Evolutionary conservation across 148 eudicot genomes (phyloP), one percentile per base, ranked within the genome.

Genomic region (Vaccinium myrtillus): DNA sequence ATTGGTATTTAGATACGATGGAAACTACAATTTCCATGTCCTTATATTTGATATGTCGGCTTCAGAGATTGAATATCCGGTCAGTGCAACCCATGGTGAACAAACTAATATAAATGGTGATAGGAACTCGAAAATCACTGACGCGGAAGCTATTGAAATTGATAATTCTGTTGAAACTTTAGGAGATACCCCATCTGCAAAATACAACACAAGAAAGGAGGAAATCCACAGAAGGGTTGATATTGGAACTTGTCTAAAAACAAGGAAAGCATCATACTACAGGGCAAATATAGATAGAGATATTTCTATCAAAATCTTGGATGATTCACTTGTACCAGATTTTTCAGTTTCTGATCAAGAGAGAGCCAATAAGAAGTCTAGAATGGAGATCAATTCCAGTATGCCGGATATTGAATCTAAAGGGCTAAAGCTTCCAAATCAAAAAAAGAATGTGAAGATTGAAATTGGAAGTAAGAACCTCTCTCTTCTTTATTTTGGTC

Each of bases 21-120:
- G 86, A 2, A n/a, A 83, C 23, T 88, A 88, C 25, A 61, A 6
- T 46, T 89, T 92, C 55, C 78, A 78, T 43, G 90, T 90, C 30
- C 2, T 75, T 12, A 83, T 90, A 75, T 88, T 87, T 78, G 90
- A 89, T 82, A 43, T 7, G 82, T 84, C 84, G 46, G 90, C 92
- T 48, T 36, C 84, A 18, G 94, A 90, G 83, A 90, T 90, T 1
- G 88, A 86, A 13, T 89, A 90, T 67, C 92, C 91, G 15, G 1
- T 19, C 39, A 69, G 16, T 23, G 16, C 30, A 36, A 55, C 36
- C 19, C 39, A 63, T 36, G 19, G 63, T 61, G 78, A 36, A 25
- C 50, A 63, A 78, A 78, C 11, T 23, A 36, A 43, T 39, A 50
- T 16, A 11, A 43, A 74, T 19, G 18, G 23, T 25, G 16, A 8